A percentile compares a stretch with the other conserved stretches of the same genome.
Evolutionary conservation across 2,329 filamentous ascomycete species (phyloP).

Genomic region (Chaetomium sp.): DNA sequence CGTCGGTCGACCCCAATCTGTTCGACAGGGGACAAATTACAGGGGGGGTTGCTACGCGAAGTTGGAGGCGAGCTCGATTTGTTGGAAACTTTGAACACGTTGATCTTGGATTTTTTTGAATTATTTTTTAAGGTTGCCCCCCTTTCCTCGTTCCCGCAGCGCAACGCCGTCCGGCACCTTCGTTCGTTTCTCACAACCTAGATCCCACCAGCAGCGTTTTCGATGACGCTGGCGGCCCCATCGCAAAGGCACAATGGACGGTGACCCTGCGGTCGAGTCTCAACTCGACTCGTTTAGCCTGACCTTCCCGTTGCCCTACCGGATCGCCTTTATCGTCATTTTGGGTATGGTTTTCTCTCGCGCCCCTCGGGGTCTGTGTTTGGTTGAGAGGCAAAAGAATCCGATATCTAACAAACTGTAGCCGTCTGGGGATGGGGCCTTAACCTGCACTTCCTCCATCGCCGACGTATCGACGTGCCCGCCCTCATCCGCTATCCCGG

Average conservation of each 20-base stretch:
- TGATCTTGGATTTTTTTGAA: neutral
- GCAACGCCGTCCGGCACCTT: neutral
- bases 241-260: slow-evolving; percentile 52
- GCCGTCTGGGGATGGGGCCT: slow-evolving; percentile 92
- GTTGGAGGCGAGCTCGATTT: neutral
- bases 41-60: neutral
- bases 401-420: slow-evolving; percentile 30
- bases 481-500: slow-evolving; percentile 79
- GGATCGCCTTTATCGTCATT: slow-evolving; percentile 78
- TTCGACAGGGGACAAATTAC: neutral
- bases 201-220: slow-evolving; percentile 7
- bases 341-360: slow-evolving; percentile 49
- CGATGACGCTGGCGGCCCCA: slow-evolving; percentile 16
- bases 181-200: slow-evolving; percentile 1
- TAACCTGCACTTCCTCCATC: slow-evolving; percentile 81
- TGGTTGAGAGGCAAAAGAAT: neutral
- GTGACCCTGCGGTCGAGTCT: slow-evolving; percentile 63
- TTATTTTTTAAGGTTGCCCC: too few species aligned
- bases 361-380: slow-evolving; percentile 26
- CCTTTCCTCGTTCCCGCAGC: neutral
- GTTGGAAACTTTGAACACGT: neutral
- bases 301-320: slow-evolving; percentile 81
- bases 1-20: slow-evolving; percentile 5
- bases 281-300: slow-evolving; percentile 80
- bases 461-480: slow-evolving; percentile 79